Base-by-base conservation (phyloP, 257 asterid genomes). In the Phtheirospermum japonicum region DNA sequence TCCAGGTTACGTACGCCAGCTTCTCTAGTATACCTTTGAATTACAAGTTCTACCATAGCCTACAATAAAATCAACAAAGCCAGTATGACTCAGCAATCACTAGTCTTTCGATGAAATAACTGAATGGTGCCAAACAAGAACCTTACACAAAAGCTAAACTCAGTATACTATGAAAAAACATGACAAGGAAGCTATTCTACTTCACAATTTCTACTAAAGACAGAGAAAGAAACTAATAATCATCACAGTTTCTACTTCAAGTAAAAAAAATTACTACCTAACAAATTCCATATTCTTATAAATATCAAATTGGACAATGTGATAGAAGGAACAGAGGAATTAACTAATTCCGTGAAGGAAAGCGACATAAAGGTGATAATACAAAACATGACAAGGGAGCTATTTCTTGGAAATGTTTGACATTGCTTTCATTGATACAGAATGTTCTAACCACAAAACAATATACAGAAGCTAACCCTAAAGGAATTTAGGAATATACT, bases 1-100 rank as follows among this genome's bases (percentile, higher is more conserved):
- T 89, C 97, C 77, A 93, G 82, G 76, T 76, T 80, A 33, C 99
- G 94, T 20, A 93, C 99, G 57, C 99, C 99, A 72, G 99, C 99
- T 85, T 93, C 99, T 72, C 99, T 87, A 57, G 99, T 93, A 75
- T 93, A 93, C 68, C 94, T 77, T 69, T 89, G 90, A 76, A 93
- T 93, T 73, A 93, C 75, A 74, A 93, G 92, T 69, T 85, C 73
- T 68, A 93, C 92, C 95, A 76, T 83, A 63, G 69, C 94, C 99
- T 93, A 61, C 62, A 65, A 75, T 52, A 76, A 67, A 40, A 72
- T 40, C 63, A 80, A 42, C 31, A 59, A 73, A 59, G 50, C 61
- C 67, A 65, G 37, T 8, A 68, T 59, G 64, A 75, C 37, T 55
- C 42, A 42, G 60, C 70, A 70, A 64, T 52, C 34, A 40, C 16